Conservation (phyloP, 2,329 filamentous ascomycete species). For the Aspergillus amoenus region DNA sequence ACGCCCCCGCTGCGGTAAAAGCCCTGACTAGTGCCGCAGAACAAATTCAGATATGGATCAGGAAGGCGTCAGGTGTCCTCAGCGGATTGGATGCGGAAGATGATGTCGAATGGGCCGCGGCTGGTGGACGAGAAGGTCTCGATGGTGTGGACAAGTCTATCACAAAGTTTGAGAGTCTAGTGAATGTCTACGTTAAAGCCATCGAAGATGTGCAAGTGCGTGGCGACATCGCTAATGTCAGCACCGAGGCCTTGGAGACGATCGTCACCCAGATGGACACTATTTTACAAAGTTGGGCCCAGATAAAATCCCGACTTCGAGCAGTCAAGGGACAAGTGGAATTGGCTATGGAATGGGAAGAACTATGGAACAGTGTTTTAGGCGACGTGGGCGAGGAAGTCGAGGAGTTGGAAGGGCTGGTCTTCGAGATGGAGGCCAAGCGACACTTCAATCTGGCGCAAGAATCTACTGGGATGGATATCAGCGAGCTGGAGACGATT, state of each 20-base stretch:
- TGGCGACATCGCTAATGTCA: conserved; percentile 70
- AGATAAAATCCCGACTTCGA: conserved; percentile 74
- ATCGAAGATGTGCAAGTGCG: conserved; percentile 87
- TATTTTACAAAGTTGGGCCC: conserved; percentile 80
- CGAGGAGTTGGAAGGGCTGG: conserved; percentile 72
- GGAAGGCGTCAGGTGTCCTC: conserved; percentile 86
- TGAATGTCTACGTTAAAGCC: conserved; percentile 89
- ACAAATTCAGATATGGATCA: conserved; percentile 92
- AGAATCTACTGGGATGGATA: conserved; percentile 64
- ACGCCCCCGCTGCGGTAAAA: conserved; percentile 76
- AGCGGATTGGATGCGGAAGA: conserved; percentile 89
- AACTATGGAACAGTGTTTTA: conserved; percentile 89
- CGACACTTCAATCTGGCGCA: conserved; percentile 74
- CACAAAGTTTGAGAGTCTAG: conserved; percentile 78
- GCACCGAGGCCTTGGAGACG: conserved; percentile 67
- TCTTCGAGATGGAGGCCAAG: conserved; percentile 98
- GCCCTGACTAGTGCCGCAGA: conserved; percentile 84
- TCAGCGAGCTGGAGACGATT: conserved; percentile 88
- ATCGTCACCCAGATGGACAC: conserved; percentile 87
- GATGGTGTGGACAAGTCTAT: conserved; percentile 68
- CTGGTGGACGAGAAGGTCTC: conserved; percentile 64
- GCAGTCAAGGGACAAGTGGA: conserved; percentile 88
- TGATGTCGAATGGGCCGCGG: conserved; percentile 93
- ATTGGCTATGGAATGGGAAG: conserved; percentile 98
- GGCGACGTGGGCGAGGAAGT: conserved; percentile 91